Base-by-base conservation (phyloP, 169 alveolate species). In the Plasmodium malariae region DNA sequence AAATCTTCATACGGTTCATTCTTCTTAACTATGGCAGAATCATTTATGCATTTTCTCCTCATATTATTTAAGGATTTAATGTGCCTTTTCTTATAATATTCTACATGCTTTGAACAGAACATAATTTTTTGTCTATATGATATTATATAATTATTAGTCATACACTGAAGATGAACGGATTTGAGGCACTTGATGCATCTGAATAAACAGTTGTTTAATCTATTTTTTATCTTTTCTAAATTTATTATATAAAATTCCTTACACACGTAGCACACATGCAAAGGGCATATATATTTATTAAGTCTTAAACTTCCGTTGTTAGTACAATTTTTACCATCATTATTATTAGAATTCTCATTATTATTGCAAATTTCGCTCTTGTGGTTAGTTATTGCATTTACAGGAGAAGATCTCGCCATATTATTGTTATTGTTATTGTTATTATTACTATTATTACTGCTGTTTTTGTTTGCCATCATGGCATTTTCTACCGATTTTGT, bases 221-320 rank as follows among this genome's bases (percentile, higher is more conserved):
- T 51, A 19, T 51, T 80, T 11, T 65, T 65, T 21, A 34, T 37
- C 0, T 54, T 80, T 32, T 80, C 90, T 37, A 48, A 63, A 49
- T 54, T 80, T 19, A 19, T 24, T 36, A 67, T 80, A 34, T 80
- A 45, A 19, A 65, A 80, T 43, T 65, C 74, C 65, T 67, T 80
- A 32, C 90, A 80, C 12, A 63, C 80, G n/a, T 80, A 65, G 48
- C 90, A 80, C 21, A 32, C 48, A 65, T 80, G 90, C 51, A 80
- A 34, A 45, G 90, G 90, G 62, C 90, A 80, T n/a, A 67, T 80
- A 17, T 63, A 80, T 48, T 51, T 65, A 14, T 70, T 62, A 6
- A 80, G 73, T 21, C 3, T 36, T 59, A 43, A 14, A 74, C 36
- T 60, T 6, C 49, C 49, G 9, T 40, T 40, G 9, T 5, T 40